Base-by-base conservation (phyloP, 1,139 yeast genomes). In the Kazachstania sp. region DNA sequence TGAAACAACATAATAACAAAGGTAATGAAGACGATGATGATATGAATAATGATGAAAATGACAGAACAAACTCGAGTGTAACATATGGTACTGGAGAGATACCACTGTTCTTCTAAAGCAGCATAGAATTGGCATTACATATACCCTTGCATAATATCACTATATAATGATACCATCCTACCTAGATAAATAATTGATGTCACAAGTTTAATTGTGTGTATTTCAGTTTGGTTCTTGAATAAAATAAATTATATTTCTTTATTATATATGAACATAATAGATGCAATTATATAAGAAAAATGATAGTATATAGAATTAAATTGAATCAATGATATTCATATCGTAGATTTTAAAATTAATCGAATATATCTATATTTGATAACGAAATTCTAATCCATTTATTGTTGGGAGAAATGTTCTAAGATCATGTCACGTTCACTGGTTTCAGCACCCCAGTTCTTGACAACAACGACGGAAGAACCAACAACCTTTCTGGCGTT, bases 401-500 rank as follows among this genome's bases (percentile, higher is more conserved):
- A 61, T 76, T 86, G 90, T 74, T 86, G 86, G 70, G 95, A 83
- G 76, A 92, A 88, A 83, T 87, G 92, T 77, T 88, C 95, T 75
- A 92, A 83, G 74, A 92, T 84, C 76, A 87, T 85, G 81, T 82
- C 79, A 81, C 97, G 90, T 79, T 90, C 98, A 70, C 84, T 95
- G 69, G 97, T 86, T 77, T 90, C 96, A 71, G 88, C 95, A 86
- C 98, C 98, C 97, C 97, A 92, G 94, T 87, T 84, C 83, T 86
- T 88, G 81, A 92, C 88, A 70, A 92, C 98, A 71, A 92, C 97
- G 77, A 95, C 92, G 69, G 97, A 90, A 75, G 97, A 95, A 78
- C 97, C 98, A 73, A 94, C 98, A 69, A 92, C 97, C 88, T 92
- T 92, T 83, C 97, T 88, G 78, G 97, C 97, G 82, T 90, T 88